phyloP scores from a whole-genome alignment of 169 alveolate genomes.

The Eimeria maxima region DNA sequence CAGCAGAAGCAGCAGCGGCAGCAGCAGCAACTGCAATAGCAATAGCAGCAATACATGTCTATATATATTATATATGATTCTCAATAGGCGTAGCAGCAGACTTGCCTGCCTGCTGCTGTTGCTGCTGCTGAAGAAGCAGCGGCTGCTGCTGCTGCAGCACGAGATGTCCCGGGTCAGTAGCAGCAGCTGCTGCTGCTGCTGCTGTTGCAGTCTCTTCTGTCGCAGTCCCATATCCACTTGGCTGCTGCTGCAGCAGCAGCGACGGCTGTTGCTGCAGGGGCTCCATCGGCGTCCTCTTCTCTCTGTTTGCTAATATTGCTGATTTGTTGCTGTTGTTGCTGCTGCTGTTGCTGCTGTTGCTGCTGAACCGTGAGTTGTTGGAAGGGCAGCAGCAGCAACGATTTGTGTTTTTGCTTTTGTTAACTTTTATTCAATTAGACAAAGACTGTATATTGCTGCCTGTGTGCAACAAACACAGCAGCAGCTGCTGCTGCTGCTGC shows the following conservation, averaged over 20 bases:
- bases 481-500: too few relatives aligned
- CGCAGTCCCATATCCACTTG: too few relatives aligned
- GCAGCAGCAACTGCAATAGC: neutral
- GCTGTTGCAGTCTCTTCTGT: neutral
- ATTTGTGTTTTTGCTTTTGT: neutral
- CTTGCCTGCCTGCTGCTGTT: conserved; percentile 28
- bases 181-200: neutral
- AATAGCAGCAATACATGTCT: neutral
- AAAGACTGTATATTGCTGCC: too few relatives aligned
- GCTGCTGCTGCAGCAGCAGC: neutral
- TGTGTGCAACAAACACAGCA: too few relatives aligned
- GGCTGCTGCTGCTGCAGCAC: conserved; percentile 40
- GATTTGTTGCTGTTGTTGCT: too few relatives aligned
- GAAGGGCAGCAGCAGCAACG: neutral
- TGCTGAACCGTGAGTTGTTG: neutral
- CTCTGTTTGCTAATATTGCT: neutral
- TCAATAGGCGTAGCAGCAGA: neutral
- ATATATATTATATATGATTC: neutral
- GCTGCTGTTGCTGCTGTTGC: neutral
- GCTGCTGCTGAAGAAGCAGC: conserved; percentile 31
- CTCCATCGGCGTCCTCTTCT: neutral
- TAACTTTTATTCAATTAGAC: too few relatives aligned
- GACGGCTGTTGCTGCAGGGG: conserved; percentile 40
- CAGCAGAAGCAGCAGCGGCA: neutral
- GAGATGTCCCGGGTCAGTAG: neutral